Base-by-base conservation (phyloP, 108 stramenopile genomes). In the Aureococcus anophagefferens region DNA sequence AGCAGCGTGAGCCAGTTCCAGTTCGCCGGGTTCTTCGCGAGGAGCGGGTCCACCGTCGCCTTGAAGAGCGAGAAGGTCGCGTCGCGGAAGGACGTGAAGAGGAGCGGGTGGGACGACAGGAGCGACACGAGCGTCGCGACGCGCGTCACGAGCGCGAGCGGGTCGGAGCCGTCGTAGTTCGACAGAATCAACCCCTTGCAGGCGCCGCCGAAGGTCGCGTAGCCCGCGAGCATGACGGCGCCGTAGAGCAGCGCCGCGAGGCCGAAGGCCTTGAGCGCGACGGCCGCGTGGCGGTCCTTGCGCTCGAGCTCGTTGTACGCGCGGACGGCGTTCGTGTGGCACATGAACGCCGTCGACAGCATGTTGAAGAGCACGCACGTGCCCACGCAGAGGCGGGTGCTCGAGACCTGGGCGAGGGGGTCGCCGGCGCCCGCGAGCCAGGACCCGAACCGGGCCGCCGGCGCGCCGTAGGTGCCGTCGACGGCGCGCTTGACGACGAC, bases 141-240 rank as follows among this genome's bases (percentile, higher is more conserved):
- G 17, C 86, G 73, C 35, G 76, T 83, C 18, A 87, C 64, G 59
- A 80, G 82, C 29, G 81, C 71, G n/a, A 84, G 76, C 18, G 84
- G 46, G 69, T 87, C 86, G 25, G 46, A 59, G 0, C 83, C 80
- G 68, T 87, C 83, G 68, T 87, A 87, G 70, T 87, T 87, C 37
- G 84, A 64, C 33, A 87, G 70, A 21, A 87, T 75, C 63, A 84
- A 84, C 28, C 86, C 86, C 18, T 76, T 36, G 67, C 81, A 87
- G 30, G 65, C 72, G 68, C 84, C 86, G 4, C 86, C 86, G 74
- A 87, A 87, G 13, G 86, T 87, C 11, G 64, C 69, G 44, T 84
- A 84, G 66, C 86, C 86, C 18, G 83, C 78, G n/a, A 64, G 59
- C 86, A 87, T 84, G 45, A 79, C 73, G 28, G 65, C 51, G 30